These are phyloP conservation scores for Taiozyma sp. DNA, from an alignment of 1,139 yeast genomes.

Conservation along the genomic window DNA sequence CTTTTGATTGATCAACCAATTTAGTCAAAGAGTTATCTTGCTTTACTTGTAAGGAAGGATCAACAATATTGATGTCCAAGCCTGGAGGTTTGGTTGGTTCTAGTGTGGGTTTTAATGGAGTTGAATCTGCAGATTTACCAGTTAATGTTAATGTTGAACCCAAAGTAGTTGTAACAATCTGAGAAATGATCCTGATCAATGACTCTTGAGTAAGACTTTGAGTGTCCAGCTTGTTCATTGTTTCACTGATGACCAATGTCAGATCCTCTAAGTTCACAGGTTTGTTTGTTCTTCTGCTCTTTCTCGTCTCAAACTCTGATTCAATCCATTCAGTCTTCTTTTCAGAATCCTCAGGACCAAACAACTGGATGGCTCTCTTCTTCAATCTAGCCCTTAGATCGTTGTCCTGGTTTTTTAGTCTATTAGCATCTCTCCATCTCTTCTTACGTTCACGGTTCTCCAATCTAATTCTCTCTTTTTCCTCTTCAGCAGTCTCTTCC, in stretches of 20 bases:
- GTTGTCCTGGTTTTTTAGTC: conserved; percentile 78
- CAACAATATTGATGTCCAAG: not conserved
- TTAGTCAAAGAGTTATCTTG: not conserved
- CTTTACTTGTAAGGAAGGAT: not conserved
- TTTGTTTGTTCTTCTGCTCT: conserved; percentile 46
- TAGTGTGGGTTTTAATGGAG: not conserved
- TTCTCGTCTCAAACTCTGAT: conserved; percentile 61
- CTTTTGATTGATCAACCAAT: not conserved
- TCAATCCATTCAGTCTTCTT: conserved; percentile 72
- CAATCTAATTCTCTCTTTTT: conserved; percentile 53
- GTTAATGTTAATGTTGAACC: not conserved
- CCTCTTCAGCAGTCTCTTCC: conserved; percentile 27
- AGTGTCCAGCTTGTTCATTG: conserved; percentile 18
- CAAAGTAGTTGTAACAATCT: conserved; percentile 25
- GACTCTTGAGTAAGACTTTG: conserved; percentile 16
- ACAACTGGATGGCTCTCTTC: conserved; percentile 62
- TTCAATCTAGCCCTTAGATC: conserved; percentile 76
- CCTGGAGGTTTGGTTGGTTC: not conserved
- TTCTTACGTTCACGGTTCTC: conserved; percentile 86
- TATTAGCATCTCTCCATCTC: conserved; percentile 84
- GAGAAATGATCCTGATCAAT: conserved; percentile 26
- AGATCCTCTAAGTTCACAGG: conserved; percentile 23
- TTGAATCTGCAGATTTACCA: not conserved
- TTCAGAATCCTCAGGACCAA: conserved; percentile 54
- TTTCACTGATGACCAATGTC: conserved; percentile 18